Evolutionary conservation across 2,329 filamentous ascomycete species (phyloP).

Genomic region (Mariannaea elegans): DNA sequence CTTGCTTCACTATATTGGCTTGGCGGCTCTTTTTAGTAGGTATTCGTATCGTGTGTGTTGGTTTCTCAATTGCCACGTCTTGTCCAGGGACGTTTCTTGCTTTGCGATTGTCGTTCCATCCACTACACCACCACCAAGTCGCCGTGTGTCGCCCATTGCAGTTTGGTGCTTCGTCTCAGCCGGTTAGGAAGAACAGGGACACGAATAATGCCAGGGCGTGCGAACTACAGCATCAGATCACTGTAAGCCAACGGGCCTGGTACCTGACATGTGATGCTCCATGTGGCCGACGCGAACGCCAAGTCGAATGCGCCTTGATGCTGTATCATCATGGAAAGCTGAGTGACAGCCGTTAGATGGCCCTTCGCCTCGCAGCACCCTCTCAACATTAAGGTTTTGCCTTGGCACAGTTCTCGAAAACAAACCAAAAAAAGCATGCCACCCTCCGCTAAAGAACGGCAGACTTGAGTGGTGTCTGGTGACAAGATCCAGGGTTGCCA

Average conservation of each 20-base stretch:
- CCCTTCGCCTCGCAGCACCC: background rate
- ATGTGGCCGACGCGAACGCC: background rate
- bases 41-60: background rate
- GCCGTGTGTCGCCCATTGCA: no score
- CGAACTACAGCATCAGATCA: constrained; percentile 5
- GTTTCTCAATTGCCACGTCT: background rate
- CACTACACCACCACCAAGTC: background rate
- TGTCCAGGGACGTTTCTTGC: no score
- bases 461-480: background rate
- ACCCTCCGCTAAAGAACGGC: background rate
- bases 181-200: background rate
- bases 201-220: constrained; percentile 6
- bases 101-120: background rate
- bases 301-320: background rate
- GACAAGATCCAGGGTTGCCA: background rate
- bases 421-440: background rate
- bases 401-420: background rate
- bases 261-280: constrained; percentile 23
- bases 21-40: background rate
- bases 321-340: background rate
- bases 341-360: background rate
- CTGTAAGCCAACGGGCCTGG: constrained; percentile 6
- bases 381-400: no score
- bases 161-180: background rate
- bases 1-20: background rate